Evolutionary conservation across 2,329 filamentous ascomycete genomes (phyloP), one percentile per base, ranked within the genome.

Genomic region (Akanthomyces muscarius): DNA sequence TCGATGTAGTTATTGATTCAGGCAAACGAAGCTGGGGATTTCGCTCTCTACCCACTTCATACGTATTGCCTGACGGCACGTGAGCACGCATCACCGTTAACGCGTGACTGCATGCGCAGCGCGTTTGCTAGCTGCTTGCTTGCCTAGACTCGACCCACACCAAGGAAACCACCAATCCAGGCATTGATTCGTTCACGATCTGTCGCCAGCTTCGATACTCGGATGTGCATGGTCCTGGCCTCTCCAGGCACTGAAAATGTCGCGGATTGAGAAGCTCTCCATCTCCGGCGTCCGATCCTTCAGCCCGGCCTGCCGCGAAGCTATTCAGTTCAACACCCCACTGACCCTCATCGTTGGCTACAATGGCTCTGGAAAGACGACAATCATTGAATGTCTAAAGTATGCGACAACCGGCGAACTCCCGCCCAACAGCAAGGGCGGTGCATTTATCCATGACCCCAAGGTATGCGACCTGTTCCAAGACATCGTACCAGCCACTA

Each of bases 301-400:
- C 74, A 90, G 89, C 75, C 89, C 90, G 67, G 81, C 83, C 50
- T 81, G 83, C 64, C 84, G 84, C 67, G 90, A 97, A 77, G 89
- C 85, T 44, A 96, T 98, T 66, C 84, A 89, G 69, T 98, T 99
- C 75, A 88, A 92, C 67, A 89, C 91, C 0, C 96, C 95, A 30
- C 83, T 99, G 63, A 99, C 95, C 14, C 84, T 99, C 66, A 99
- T 99, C 69, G 96, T 99, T 64, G 95, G 95, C 64, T 91, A 92
- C 77, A 99, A 99, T 79, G 95, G 95, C 62, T 98, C 94, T 1
- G 95, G 95, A 66, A 99, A 99, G 80, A 99, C 95, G 11, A 98
- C 95, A 63, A 97, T 99, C 72, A 99, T 99, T 76, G 95, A 99
- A 76, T 96, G 92, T 74, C 89, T 99, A 71, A 97, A 97, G 74